Base-by-base conservation (phyloP, 2,329 filamentous ascomycete genomes). In the Aspergillus spinulosporus region DNA sequence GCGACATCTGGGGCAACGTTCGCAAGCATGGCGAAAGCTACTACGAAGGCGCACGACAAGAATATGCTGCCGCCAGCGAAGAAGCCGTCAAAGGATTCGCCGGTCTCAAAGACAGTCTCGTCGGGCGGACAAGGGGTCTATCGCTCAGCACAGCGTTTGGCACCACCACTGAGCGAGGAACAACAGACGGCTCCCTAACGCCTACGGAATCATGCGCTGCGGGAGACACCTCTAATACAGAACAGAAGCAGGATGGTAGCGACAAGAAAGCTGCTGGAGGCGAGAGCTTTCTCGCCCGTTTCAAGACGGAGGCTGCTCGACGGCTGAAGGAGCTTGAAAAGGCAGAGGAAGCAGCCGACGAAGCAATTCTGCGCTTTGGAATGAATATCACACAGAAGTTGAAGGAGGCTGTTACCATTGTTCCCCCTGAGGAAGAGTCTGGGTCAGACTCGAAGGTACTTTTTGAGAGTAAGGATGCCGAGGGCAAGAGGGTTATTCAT, bases 311-410 rank as follows among this genome's bases (percentile, higher is more conserved):
- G 75, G 92, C 92, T 3, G 81, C 89, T 28, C 92, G 91, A 74
- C 85, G 91, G 47, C 78, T 97, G 57, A 94, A 90, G 68, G 91
- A 97, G 58, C 87, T 97, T 15, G 90, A 97, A 69, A 85, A 86
- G 65, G 94, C 93, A 9, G 94, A 99, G 74, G 93, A 97, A 69
- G 93, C 93, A 3, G 94, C 94, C 5, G 94, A 99, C 72, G 94
- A 97, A 73, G 94, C 94, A 0, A 84, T 99, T 7, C 78, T 97
- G 64, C 90, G 90, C 63, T 97, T 97, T 67, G 94, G 94, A 21
- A 86, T 86, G 57, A 97, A 94, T 66, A 86, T 99, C 48, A 84
- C 90, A 37, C 89, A 93, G 74, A 97, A 96, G 76, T 79, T 99
- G 60, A 85, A 88, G 51, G 93, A 99, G 63, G 94, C 94, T 49